phyloP scores from a whole-genome alignment of 2,329 filamentous ascomycete species.

The Aspergillus ochraceoroseus region DNA sequence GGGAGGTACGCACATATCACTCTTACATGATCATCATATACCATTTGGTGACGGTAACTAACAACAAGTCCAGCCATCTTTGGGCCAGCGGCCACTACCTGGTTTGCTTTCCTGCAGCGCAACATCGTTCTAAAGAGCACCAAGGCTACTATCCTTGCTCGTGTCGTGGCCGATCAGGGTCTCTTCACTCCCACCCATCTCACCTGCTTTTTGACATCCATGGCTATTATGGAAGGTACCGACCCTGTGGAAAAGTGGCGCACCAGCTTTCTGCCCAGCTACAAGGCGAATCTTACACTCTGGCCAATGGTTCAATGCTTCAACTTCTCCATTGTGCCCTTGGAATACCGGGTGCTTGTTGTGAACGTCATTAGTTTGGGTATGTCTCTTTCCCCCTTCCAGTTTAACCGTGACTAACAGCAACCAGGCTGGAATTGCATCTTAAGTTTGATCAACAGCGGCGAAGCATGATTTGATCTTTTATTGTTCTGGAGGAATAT shows the following conservation, averaged over 20 bases:
- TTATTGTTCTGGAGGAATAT: conserved; percentile 19
- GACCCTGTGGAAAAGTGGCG: conserved; percentile 64
- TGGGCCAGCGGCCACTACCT: conserved; percentile 79
- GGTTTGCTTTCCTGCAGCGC: conserved; percentile 75
- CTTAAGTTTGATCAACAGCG: conserved; percentile 53
- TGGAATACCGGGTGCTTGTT: conserved; percentile 76
- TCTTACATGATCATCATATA: conserved; percentile 3
- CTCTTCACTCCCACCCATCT: conserved; percentile 82
- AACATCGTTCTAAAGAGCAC: conserved; percentile 61
- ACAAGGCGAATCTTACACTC: conserved; percentile 78
- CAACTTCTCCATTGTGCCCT: conserved; percentile 83
- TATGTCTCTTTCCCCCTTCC: conserved; percentile 35
- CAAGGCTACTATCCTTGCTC: conserved; percentile 67
- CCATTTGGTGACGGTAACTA: no score
- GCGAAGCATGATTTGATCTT: conserved; percentile 29
- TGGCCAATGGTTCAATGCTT: conserved; percentile 81
- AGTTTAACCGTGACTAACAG: conserved; percentile 16
- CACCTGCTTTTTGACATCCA: conserved; percentile 72
- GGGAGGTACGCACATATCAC: conserved; percentile 39
- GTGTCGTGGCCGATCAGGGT: conserved; percentile 74
- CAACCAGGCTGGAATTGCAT: conserved; percentile 55
- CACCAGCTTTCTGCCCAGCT: conserved; percentile 64
- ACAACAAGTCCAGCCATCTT: conserved; percentile 74
- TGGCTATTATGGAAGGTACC: conserved; percentile 74
- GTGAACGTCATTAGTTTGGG: conserved; percentile 76